Percentiles rank a stretch among this genome's conserved stretches.
These are phyloP conservation scores for Cladosporium sp. DNA, from an alignment of 2,329 filamentous ascomycete genomes.

Conservation along the genomic window DNA sequence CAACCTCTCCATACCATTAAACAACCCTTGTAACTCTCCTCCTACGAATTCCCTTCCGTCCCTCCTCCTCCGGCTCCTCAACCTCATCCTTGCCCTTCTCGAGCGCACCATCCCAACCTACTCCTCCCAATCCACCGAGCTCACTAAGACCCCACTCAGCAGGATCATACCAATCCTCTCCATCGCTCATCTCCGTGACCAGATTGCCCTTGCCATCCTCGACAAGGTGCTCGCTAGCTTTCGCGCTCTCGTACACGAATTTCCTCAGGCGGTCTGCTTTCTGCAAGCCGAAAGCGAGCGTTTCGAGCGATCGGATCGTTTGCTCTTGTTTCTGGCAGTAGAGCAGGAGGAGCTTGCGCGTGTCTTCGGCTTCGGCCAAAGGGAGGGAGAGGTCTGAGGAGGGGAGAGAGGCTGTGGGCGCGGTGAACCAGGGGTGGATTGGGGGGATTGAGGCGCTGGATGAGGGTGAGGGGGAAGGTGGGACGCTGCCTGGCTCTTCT, in stretches of 20 bases:
- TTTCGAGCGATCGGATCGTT: slow-evolving; percentile 68
- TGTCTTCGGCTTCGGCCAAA: slow-evolving; percentile 72
- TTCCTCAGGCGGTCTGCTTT: slow-evolving; percentile 71
- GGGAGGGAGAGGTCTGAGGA: slow-evolving; percentile 73
- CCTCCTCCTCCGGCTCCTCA: slow-evolving; percentile 54
- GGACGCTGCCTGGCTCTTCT: slow-evolving; percentile 33
- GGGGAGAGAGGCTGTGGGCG: slow-evolving; percentile 61
- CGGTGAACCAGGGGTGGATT: slow-evolving; percentile 73
- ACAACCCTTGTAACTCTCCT: slow-evolving; percentile 27
- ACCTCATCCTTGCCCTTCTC: slow-evolving; percentile 85
- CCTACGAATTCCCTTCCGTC: slow-evolving; percentile 52
- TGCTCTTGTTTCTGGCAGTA: slow-evolving; percentile 88
- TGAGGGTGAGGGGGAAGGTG: slow-evolving; percentile 43
- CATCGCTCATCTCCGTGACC: slow-evolving; percentile 71
- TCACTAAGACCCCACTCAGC: slow-evolving; percentile 70
- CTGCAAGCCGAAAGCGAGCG: slow-evolving; percentile 69
- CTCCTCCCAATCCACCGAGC: slow-evolving; percentile 21
- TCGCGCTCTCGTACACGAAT: slow-evolving; percentile 72
- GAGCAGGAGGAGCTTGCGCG: slow-evolving; percentile 69
- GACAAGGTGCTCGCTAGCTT: slow-evolving; percentile 72
- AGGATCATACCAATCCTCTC: slow-evolving; percentile 85
- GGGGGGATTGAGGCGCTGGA: slow-evolving; percentile 48
- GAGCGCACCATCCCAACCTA: slow-evolving; percentile 58
- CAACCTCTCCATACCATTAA: not conserved
- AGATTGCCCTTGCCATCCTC: slow-evolving; percentile 32